A percentile compares a stretch with the other conserved stretches of the same genome.
phyloP scores from a whole-genome alignment of 192 early-diverging fungal genomes.

The Coemansia sp. region DNA sequence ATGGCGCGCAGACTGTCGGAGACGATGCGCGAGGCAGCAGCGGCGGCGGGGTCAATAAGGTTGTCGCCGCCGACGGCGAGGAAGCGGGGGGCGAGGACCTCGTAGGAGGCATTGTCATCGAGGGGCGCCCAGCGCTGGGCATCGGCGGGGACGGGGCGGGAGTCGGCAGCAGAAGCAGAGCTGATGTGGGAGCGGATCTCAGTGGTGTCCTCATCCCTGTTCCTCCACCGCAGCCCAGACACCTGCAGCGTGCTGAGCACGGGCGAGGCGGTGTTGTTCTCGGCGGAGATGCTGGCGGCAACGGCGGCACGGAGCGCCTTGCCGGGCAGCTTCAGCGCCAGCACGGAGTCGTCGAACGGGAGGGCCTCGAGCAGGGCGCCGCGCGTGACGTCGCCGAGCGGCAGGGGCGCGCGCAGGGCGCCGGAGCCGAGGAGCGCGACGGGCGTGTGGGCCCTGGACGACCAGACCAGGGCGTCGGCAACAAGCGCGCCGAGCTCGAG shows the following conservation, averaged over 20 bases:
- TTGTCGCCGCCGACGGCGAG: conserved; percentile 65
- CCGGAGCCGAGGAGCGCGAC: conserved; percentile 66
- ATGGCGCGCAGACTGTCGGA: conserved; percentile 9
- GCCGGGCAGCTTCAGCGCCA: conserved; percentile 57
- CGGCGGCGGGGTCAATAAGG: conserved; percentile 28
- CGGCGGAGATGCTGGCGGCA: conserved; percentile 39
- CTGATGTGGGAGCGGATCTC: conserved; percentile 14
- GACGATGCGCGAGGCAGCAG: not conserved
- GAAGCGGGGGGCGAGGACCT: conserved; percentile 60
- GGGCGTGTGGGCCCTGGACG: conserved; percentile 26
- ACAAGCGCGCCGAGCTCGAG: conserved; percentile 67
- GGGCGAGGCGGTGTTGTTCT: conserved; percentile 16
- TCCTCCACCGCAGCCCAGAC: conserved; percentile 57
- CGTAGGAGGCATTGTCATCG: conserved; percentile 52
- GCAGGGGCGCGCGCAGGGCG: conserved; percentile 60
- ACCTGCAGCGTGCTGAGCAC: conserved; percentile 62
- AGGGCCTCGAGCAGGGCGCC: conserved; percentile 60
- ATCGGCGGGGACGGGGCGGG: conserved; percentile 20
- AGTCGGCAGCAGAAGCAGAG: conserved; percentile 4
- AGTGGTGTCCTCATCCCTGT: not conserved
- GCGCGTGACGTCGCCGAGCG: conserved; percentile 58
- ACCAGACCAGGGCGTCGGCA: conserved; percentile 63
- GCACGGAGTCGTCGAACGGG: conserved; percentile 66
- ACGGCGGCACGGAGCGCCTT: conserved; percentile 56
- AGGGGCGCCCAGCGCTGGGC: conserved; percentile 32